Base-by-base conservation (phyloP, 371 early-diverging fungal species). In the Mucor sp. region DNA sequence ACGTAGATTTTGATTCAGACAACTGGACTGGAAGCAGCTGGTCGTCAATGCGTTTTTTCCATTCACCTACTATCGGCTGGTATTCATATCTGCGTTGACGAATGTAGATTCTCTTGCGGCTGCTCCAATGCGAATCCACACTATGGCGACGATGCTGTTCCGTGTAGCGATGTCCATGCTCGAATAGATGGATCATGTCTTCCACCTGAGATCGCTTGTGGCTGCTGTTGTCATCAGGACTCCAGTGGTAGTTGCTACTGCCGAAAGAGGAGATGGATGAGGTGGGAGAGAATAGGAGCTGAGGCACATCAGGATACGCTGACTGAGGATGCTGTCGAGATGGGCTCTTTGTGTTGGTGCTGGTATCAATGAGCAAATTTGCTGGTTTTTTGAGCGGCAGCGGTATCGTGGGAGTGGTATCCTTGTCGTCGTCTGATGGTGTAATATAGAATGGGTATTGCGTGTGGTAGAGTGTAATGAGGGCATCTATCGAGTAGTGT, bases 1-100 rank as follows among this genome's bases (percentile, higher is more conserved):
- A 68, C 69, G 69, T 68, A 19, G 69, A 68, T 32, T 48, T 35
- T 9, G 69, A 68, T 59, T 37, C 28, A 30, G 53, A 35, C 23
- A 63, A 50, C 30, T 35, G 58, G 14, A 58, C 50, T 15, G 68
- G 59, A 6, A 2, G 17, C 1, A 2, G 17, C 1, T 27, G 6
- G 33, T 15, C 23, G 8, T 47, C 19, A n/a, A 48, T 41, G 4
- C 71, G 62, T n/a, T 62, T 74, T 21, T 65, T 59, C 74, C 74
- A 74, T 60, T 71, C 71, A 43, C 23, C 58, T 7, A 58, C 53
- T 25, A 39, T 68, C 19, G 74, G 74, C n/a, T 68, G 41, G 35
- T 56, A 74, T 19, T 71, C 60, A 48, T 65, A 74, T 37, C 48
- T 47, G 23, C 72, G 58, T 23, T 64, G 53, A 0, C 25, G 60